Evolutionary conservation across 73 alveolate species (phyloP).

Genomic region (Effrenium voratum): DNA sequence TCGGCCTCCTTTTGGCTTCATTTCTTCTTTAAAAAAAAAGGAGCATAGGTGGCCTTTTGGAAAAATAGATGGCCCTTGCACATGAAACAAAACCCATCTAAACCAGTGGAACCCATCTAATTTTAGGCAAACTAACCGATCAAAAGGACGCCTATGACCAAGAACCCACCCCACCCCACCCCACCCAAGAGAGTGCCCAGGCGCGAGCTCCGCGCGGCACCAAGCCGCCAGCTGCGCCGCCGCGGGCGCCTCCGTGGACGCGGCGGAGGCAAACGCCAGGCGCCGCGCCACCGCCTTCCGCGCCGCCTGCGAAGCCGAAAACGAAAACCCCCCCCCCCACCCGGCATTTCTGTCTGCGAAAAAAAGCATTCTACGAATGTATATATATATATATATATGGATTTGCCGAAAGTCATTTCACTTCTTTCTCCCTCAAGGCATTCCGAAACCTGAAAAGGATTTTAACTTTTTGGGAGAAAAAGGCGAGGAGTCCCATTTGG

Average conservation of each 20-base stretch:
- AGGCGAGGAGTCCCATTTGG: too few species aligned
- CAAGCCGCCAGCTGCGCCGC: conserved; percentile 88
- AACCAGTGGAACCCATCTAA: neutral
- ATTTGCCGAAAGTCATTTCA: too few species aligned
- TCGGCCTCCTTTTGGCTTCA: too few species aligned
- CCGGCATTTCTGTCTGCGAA: too few species aligned
- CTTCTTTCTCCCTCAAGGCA: too few species aligned
- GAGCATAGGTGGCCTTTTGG: neutral
- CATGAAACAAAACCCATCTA: neutral
- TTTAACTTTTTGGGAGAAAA: too few species aligned
- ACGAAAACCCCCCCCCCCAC: too few species aligned
- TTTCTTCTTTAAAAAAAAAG: neutral
- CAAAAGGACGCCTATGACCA: neutral
- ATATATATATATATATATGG: too few species aligned
- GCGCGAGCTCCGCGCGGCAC: conserved; percentile 46
- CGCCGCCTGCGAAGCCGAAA: neutral
- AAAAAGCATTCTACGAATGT: too few species aligned
- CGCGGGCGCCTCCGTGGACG: conserved; percentile 41
- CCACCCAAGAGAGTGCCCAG: too few species aligned
- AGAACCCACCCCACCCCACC: neutral
- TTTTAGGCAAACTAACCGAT: neutral
- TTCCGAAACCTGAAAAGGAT: too few species aligned
- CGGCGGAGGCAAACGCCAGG: neutral
- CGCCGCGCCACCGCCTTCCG: conserved; percentile 43
- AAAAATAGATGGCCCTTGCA: neutral